Evolutionary conservation across 805 yeast genomes (phyloP).

Genomic region (Candida yuanshanica): DNA sequence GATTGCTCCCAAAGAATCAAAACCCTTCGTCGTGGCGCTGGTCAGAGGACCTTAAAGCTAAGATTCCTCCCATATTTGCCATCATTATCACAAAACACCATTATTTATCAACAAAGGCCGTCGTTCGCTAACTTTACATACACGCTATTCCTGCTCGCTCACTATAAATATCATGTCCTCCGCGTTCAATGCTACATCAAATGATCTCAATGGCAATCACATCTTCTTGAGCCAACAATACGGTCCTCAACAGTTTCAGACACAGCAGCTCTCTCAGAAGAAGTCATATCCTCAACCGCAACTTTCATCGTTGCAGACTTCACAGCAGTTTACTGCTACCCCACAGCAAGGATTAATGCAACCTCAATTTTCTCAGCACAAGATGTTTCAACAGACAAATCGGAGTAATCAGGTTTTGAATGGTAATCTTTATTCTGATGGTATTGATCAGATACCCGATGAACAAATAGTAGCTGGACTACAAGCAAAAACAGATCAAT

Average conservation of each 20-base stretch:
- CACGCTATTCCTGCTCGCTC: neutral
- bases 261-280: neutral
- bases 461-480: constrained; percentile 18
- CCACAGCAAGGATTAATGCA: neutral
- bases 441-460: constrained; percentile 14
- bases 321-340: neutral
- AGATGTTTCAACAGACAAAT: neutral
- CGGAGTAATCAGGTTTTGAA: neutral
- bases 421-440: constrained; percentile 11
- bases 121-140: too few species aligned
- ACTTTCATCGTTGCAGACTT: neutral
- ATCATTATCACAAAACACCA: too few species aligned
- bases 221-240: neutral
- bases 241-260: neutral
- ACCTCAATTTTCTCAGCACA: neutral
- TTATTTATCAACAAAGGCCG: too few species aligned
- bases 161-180: neutral
- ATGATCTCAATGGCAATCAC: neutral
- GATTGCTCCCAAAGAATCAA: too few species aligned
- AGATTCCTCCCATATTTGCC: too few species aligned
- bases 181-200: neutral
- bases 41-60: too few species aligned
- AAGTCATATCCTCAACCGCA: neutral
- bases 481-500: constrained; percentile 10
- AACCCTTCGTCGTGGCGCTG: too few species aligned